phyloP scores from a whole-genome alignment of 2,329 filamentous ascomycete genomes.

The Anthostomella pinea region DNA sequence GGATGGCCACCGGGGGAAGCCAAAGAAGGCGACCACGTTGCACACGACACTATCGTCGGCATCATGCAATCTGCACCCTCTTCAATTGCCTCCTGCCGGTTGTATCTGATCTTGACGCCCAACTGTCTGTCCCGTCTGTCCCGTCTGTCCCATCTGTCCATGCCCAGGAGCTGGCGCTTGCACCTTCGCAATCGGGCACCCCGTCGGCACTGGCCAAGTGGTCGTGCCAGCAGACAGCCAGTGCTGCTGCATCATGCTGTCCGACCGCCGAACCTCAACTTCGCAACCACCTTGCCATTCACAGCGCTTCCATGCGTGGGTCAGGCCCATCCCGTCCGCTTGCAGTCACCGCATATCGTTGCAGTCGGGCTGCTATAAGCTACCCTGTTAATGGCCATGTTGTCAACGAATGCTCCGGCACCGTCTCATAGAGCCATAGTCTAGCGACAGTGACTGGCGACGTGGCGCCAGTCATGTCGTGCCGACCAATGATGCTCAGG shows the following conservation, averaged over 20 bases:
- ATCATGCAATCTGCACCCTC: conserved; percentile 22
- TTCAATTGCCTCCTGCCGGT: conserved; percentile 24
- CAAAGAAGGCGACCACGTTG: conserved; percentile 39
- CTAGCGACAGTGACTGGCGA: conserved; percentile 31
- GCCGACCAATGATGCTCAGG: conserved; percentile 32
- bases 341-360: conserved; percentile 17
- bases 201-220: no score
- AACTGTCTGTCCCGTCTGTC: conserved; percentile 15
- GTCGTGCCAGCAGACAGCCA: conserved; percentile 20
- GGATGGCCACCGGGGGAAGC: conserved; percentile 28
- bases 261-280: conserved; percentile 16
- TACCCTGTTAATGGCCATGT: conserved; percentile 18
- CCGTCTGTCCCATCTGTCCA: not conserved
- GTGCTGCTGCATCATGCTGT: conserved; percentile 25
- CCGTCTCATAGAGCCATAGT: conserved; percentile 1
- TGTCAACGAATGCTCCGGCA: conserved; percentile 11
- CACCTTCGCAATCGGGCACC: conserved; percentile 13
- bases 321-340: conserved; percentile 18
- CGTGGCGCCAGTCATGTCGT: conserved; percentile 38
- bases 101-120: conserved; percentile 25
- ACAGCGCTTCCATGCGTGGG: conserved; percentile 16
- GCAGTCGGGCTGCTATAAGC: conserved; percentile 26
- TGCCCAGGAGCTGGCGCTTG: conserved; percentile 2
- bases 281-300: conserved; percentile 9
- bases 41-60: conserved; percentile 26